Evolutionary conservation across 1,284 basidiomycete genomes (phyloP), one percentile per base, ranked within the genome.

Genomic region (Thelephora terrestris): DNA sequence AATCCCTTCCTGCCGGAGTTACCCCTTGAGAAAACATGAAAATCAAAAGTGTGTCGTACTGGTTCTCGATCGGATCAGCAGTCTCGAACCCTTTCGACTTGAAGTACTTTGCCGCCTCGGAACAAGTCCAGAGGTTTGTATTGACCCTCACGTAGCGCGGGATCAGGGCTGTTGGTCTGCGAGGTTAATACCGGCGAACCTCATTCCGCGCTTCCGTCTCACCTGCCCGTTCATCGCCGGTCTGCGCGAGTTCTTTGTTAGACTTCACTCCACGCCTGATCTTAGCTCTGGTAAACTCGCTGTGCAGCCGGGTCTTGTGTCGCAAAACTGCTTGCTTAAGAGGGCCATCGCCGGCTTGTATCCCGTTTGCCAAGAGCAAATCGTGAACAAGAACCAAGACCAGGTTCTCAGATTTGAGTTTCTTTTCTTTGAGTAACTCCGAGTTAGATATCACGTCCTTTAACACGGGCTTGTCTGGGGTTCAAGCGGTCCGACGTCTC

Each of bases 81-180:
- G 74, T 52, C 27, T 57, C 61, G 58, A 76, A 85, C 0, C 83
- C 85, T 52, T 70, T 64, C 16, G 70, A 65, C 52, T 68, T 63
- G 61, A 84, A 78, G 47, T 70, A 64, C 54, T 70, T 56, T 46
- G 81, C 57, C 35, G 84, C 85, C 47, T 82, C 73, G 21, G 78
- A 70, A 24, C 71, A 63, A 12, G 79, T 70, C 77, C 81, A 87
- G 48, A 80, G 67, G 40, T 80, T 72, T 4, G 85, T 83, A 61
- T 96, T 95, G 49, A 92, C 81, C 43, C 91, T 79, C 39, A 90
- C 79, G 65, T 93, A 93, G 52, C 91, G 80, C 51, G 88, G 89
- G 52, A 91, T 87, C 42, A 66, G 68, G 10, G 72, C 85, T 89
- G 56, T 43, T 12, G 29, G 7, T 46, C 47, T 43, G 44, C 25